Conservation (phyloP, 139 green algal species). For the Deuterostichococcus epilithicus region DNA sequence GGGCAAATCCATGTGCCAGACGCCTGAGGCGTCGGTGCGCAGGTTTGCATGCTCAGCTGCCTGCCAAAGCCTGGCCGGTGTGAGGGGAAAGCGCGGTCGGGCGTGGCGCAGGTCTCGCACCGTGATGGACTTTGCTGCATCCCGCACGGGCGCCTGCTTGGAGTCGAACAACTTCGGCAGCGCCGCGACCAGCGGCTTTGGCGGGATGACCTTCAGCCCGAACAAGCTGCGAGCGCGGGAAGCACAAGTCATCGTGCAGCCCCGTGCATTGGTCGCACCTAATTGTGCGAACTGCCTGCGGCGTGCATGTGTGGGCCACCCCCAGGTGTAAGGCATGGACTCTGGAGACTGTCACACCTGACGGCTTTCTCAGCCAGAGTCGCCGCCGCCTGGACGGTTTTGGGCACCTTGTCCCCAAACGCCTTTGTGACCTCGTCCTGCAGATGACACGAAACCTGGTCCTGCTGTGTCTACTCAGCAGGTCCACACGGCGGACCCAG, state of each 20-base stretch:
- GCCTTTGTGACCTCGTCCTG: constrained; percentile 59
- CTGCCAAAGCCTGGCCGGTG: background rate
- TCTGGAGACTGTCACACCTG: constrained; percentile 32
- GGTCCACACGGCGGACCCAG: too few relatives aligned
- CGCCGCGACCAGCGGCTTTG: constrained; percentile 81
- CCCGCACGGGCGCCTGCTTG: constrained; percentile 79
- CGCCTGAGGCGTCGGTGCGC: too few relatives aligned
- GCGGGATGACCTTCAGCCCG: constrained; percentile 66
- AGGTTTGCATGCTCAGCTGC: constrained; percentile 1
- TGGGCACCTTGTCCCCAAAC: constrained; percentile 85
- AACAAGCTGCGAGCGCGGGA: constrained; percentile 58
- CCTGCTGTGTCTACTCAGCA: background rate
- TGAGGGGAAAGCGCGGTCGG: too few relatives aligned
- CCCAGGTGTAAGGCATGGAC: too few relatives aligned
- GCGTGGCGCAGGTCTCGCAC: constrained; percentile 36
- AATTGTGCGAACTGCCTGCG: background rate
- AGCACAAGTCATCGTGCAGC: background rate
- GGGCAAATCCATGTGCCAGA: too few relatives aligned
- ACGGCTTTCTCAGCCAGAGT: constrained; percentile 56
- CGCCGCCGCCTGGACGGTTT: constrained; percentile 75
- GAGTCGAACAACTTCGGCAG: constrained; percentile 80
- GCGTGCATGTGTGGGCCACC: too few relatives aligned
- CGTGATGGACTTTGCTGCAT: constrained; percentile 79
- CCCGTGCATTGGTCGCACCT: background rate
- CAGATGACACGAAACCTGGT: constrained; percentile 3